Evolutionary conservation across 192 early-diverging fungal genomes (phyloP).

Genomic region (Coemansia sp.): DNA sequence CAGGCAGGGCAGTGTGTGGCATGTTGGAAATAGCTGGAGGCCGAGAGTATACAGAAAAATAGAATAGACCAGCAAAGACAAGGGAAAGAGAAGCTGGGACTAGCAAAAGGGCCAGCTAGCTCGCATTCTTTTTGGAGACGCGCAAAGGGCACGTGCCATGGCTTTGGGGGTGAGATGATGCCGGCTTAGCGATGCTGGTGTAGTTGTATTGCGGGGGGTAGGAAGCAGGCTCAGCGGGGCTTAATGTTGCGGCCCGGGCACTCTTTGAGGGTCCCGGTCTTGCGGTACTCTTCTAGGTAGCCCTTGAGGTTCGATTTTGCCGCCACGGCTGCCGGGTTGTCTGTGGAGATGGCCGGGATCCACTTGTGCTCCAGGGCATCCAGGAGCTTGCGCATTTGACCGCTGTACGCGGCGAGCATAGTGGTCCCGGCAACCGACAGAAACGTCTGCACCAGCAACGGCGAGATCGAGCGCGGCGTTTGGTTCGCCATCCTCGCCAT

Average conservation of each 20-base stretch:
- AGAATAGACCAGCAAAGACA: too few species aligned
- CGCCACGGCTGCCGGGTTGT: constrained; percentile 56
- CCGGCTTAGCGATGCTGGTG: too few species aligned
- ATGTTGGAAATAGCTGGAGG: too few species aligned
- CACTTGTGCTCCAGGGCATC: constrained; percentile 60
- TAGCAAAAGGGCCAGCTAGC: too few species aligned
- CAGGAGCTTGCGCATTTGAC: constrained; percentile 26
- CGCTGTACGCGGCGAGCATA: constrained; percentile 25
- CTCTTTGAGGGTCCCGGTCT: constrained; percentile 70
- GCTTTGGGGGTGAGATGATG: too few species aligned
- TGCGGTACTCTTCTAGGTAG: constrained; percentile 71
- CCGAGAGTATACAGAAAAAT: too few species aligned
- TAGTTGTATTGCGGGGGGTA: too few species aligned
- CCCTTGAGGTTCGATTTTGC: constrained; percentile 61
- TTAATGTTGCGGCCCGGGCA: constrained; percentile 59
- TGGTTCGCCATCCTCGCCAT: constrained; percentile 36
- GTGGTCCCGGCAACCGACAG: constrained; percentile 33
- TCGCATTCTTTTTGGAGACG: too few species aligned
- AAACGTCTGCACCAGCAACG: constrained; percentile 33
- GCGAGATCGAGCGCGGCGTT: constrained; percentile 30
- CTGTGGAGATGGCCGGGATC: constrained; percentile 57
- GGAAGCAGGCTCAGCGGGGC: too few species aligned
- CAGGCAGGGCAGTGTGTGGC: too few species aligned
- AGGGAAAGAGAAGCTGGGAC: too few species aligned
- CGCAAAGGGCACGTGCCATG: too few species aligned